Evolutionary conservation across 1,139 yeast species (phyloP).

Genomic region (Yamadazyma atmosphaerica): DNA sequence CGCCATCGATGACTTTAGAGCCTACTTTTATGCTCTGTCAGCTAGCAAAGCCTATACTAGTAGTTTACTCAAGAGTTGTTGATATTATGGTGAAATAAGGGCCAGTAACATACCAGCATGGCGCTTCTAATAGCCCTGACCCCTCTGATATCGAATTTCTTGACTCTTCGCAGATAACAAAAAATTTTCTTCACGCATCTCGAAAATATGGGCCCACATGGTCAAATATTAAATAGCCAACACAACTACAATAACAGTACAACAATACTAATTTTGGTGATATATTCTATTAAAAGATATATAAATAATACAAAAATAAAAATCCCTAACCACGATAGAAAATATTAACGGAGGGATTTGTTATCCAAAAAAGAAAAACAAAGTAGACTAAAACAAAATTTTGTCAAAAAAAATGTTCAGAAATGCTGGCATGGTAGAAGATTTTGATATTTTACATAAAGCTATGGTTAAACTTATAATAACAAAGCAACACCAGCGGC

Average conservation of each 20-base stretch:
- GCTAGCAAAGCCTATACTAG: too few species aligned
- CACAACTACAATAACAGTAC: background rate
- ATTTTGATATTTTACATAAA: background rate
- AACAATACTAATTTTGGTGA: too few species aligned
- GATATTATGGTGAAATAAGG: too few species aligned
- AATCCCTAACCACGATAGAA: conserved; percentile 2
- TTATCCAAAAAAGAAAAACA: conserved; percentile 1
- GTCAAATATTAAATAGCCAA: too few species aligned
- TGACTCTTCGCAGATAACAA: too few species aligned
- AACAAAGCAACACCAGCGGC: conserved; percentile 45
- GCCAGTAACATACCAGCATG: too few species aligned
- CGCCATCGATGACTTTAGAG: background rate
- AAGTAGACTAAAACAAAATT: conserved; percentile 1
- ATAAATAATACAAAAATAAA: conserved; percentile 3
- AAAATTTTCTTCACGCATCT: too few species aligned
- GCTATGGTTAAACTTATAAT: conserved; percentile 23
- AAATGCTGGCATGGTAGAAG: background rate
- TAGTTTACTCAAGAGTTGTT: too few species aligned
- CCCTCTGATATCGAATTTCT: too few species aligned
- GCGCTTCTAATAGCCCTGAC: too few species aligned
- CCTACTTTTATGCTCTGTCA: background rate
- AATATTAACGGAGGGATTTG: conserved; percentile 2
- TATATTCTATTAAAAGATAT: conserved; percentile 3
- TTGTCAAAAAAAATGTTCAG: conserved; percentile 2
- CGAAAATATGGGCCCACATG: background rate